phyloP scores from a whole-genome alignment of 1,284 basidiomycete species.

The Flammula alnicola region DNA sequence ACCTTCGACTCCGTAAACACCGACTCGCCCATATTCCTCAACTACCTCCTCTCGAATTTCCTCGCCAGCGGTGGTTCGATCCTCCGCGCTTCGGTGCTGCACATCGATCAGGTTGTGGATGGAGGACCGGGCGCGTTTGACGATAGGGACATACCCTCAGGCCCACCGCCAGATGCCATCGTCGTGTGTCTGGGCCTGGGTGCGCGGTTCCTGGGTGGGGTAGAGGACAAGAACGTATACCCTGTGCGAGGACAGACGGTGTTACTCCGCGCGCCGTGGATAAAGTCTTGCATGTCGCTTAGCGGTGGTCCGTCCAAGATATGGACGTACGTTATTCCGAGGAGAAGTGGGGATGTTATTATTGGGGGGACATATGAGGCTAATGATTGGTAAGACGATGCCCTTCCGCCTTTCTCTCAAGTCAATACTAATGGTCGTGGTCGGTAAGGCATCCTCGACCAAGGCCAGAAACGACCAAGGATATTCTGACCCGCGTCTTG shows the following conservation, averaged over 20 bases:
- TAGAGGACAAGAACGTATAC: constrained; percentile 73
- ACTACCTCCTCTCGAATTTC: constrained; percentile 69
- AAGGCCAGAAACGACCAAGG: constrained; percentile 60
- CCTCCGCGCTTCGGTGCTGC: constrained; percentile 61
- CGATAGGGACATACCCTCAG: constrained; percentile 18
- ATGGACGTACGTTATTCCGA: constrained; percentile 78
- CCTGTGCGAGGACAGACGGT: constrained; percentile 90
- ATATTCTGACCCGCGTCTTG: constrained; percentile 63
- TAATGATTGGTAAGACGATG: constrained; percentile 60
- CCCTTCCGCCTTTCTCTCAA: background rate
- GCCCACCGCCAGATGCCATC: constrained; percentile 49
- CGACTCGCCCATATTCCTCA: constrained; percentile 68
- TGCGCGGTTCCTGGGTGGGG: constrained; percentile 77
- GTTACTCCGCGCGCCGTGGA: constrained; percentile 77
- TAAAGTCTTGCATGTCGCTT: constrained; percentile 58
- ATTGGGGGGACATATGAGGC: constrained; percentile 66
- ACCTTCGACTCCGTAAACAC: constrained; percentile 71
- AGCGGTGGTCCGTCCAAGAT: constrained; percentile 40
- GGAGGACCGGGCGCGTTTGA: constrained; percentile 53
- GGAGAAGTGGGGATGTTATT: constrained; percentile 70
- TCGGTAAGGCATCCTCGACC: constrained; percentile 38
- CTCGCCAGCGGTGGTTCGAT: constrained; percentile 60
- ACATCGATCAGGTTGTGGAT: constrained; percentile 67
- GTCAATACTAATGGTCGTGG: background rate
- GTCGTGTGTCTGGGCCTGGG: constrained; percentile 72